phyloP scores from a whole-genome alignment of 495 filamentous ascomycete genomes.

The Recurvomyces mirabilis region DNA sequence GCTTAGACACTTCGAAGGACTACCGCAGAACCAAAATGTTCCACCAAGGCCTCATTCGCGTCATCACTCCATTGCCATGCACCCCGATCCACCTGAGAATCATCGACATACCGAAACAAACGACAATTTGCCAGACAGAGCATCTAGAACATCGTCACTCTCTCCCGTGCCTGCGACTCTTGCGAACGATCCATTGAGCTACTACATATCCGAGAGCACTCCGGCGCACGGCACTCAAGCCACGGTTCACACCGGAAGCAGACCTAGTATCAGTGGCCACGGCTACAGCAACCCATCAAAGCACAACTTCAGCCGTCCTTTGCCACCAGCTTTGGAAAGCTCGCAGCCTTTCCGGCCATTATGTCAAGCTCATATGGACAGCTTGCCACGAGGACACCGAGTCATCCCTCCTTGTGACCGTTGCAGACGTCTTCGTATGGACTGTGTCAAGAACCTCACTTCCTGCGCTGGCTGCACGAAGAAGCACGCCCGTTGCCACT shows the following conservation, averaged over 20 bases:
- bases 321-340: constrained; percentile 17
- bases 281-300: no score
- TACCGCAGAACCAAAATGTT: constrained; percentile 16
- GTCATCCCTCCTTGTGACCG: constrained; percentile 74
- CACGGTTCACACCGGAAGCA: no score
- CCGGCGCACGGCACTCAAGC: neutral
- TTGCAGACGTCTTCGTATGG: constrained; percentile 66
- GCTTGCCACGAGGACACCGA: constrained; percentile 55
- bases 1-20: constrained; percentile 18
- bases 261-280: no score
- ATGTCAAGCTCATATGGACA: constrained; percentile 46
- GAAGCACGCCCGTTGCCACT: constrained; percentile 77
- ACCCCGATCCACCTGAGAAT: neutral
- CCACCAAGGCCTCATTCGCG: constrained; percentile 8
- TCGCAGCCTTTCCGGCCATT: constrained; percentile 18
- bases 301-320: constrained; percentile 20
- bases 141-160: constrained; percentile 13
- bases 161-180: constrained; percentile 13
- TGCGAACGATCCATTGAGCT: constrained; percentile 11
- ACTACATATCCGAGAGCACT: constrained; percentile 8
- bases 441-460: constrained; percentile 74
- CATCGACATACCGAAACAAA: neutral
- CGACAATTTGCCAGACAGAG: neutral
- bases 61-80: constrained; percentile 7
- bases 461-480: constrained; percentile 80